phyloP scores from a whole-genome alignment of 768 basidiomycete species.

The Russula emetica region DNA sequence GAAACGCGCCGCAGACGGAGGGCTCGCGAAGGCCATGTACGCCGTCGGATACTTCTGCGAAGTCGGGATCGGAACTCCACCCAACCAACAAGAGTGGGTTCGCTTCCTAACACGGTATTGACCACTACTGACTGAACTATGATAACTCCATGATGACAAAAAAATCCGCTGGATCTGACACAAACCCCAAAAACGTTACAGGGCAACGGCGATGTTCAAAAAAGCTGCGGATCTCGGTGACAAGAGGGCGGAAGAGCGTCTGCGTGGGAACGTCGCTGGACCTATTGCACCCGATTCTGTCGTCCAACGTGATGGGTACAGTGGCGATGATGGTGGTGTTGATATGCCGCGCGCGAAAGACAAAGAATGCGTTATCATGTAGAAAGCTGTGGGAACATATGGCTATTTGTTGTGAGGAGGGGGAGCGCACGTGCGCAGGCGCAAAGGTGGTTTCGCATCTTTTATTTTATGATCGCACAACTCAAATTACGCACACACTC shows the following conservation, averaged over 20 bases:
- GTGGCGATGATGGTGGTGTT: slow-evolving; percentile 36
- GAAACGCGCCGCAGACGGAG: slow-evolving; percentile 88
- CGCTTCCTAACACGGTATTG: neutral
- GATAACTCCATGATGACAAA: neutral
- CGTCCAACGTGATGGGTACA: slow-evolving; percentile 47
- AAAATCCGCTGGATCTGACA: neutral
- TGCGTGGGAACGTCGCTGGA: slow-evolving; percentile 56
- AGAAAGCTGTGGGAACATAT: slow-evolving; percentile 24
- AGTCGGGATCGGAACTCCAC: slow-evolving; percentile 81
- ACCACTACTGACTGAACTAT: neutral
- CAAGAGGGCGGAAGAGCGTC: slow-evolving; percentile 83
- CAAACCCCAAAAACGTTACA: slow-evolving; percentile 32
- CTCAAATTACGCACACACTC: neutral
- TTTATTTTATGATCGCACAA: neutral
- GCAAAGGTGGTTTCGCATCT: neutral
- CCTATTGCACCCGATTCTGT: slow-evolving; percentile 56
- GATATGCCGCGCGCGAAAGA: slow-evolving; percentile 52
- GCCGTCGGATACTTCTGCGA: slow-evolving; percentile 97
- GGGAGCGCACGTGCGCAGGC: slow-evolving; percentile 1
- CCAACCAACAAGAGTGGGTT: slow-evolving; percentile 63
- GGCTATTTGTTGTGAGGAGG: neutral
- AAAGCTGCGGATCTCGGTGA: slow-evolving; percentile 89
- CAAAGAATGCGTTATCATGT: slow-evolving; percentile 90
- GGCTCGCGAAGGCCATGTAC: slow-evolving; percentile 94
- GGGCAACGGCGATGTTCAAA: slow-evolving; percentile 80